Percentiles rank a stretch among this genome's conserved stretches.
These are phyloP conservation scores for Herpetomonas tarakana DNA, from an alignment of 208 protist species.

Conservation along the genomic window DNA sequence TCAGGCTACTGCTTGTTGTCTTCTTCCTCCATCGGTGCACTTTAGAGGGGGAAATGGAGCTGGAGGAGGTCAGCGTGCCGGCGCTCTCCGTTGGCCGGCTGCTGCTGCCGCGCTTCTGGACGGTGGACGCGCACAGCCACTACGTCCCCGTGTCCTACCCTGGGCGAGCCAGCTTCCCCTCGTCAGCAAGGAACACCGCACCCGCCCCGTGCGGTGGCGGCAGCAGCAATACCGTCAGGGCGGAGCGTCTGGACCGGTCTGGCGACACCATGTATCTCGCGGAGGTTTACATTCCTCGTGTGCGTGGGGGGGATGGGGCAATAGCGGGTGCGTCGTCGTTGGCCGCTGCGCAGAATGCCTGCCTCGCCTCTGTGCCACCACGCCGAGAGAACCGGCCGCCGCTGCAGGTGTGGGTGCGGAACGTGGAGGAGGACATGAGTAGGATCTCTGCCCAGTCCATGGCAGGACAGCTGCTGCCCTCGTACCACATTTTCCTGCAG, in stretches of 20 bases:
- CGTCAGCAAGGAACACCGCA: background rate
- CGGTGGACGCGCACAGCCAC: constrained; percentile 44
- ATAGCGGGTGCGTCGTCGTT: background rate
- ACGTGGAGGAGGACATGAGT: constrained; percentile 1
- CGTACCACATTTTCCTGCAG: constrained; percentile 21
- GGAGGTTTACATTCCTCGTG: constrained; percentile 46
- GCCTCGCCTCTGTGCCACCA: constrained; percentile 4
- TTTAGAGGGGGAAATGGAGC: constrained; percentile 20
- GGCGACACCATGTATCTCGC: constrained; percentile 42
- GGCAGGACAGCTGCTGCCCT: constrained; percentile 13
- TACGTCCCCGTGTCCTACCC: constrained; percentile 20
- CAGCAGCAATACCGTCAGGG: constrained; percentile 44
- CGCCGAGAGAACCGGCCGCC: constrained; percentile 1
- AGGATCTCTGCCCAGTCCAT: constrained; percentile 4
- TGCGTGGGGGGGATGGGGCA: background rate
- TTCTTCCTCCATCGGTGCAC: too few species aligned
- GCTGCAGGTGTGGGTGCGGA: constrained; percentile 10
- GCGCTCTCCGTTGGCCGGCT: constrained; percentile 47
- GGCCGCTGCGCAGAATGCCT: background rate
- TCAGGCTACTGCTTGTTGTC: too few species aligned
- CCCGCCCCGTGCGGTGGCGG: too few species aligned
- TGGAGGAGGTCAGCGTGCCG: constrained; percentile 33
- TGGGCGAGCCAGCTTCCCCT: constrained; percentile 4
- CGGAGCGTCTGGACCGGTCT: constrained; percentile 27
- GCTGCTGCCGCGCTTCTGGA: constrained; percentile 57